Percentiles rank a stretch among this genome's conserved stretches.
Evolutionary conservation across 805 yeast genomes (phyloP).

Genomic region (Yamadazyma scolyti): DNA sequence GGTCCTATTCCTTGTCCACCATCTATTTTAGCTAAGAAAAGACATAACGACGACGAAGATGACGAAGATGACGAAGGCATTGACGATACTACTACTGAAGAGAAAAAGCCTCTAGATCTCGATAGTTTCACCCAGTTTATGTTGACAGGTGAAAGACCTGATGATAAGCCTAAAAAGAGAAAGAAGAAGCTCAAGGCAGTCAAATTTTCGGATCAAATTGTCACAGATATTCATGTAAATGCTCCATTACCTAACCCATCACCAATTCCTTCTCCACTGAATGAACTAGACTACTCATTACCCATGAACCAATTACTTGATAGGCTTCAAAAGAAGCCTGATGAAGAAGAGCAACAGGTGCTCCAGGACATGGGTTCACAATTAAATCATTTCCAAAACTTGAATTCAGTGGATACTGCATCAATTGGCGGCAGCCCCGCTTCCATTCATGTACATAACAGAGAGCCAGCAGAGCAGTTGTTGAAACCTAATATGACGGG

Average conservation of each 20-base stretch:
- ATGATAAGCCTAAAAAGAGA: slow-evolving; percentile 32
- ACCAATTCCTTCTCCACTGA: slow-evolving; percentile 19
- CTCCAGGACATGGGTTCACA: slow-evolving; percentile 73
- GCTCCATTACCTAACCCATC: slow-evolving; percentile 15
- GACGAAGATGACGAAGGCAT: slow-evolving; percentile 16
- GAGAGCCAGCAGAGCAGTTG: slow-evolving; percentile 12
- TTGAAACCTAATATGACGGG: slow-evolving; percentile 46
- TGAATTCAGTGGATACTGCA: slow-evolving; percentile 71
- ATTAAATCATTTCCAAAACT: slow-evolving; percentile 66
- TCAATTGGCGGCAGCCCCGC: slow-evolving; percentile 68
- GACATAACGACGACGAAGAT: slow-evolving; percentile 44
- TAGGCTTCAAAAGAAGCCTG: slow-evolving; percentile 29
- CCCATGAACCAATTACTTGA: slow-evolving; percentile 75
- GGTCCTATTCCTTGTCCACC: slow-evolving; percentile 79
- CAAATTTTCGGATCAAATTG: slow-evolving; percentile 67
- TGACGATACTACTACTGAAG: slow-evolving; percentile 1
- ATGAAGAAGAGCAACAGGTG: slow-evolving; percentile 67
- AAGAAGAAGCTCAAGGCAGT: slow-evolving; percentile 54
- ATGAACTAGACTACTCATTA: slow-evolving; percentile 52
- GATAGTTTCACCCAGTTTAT: slow-evolving; percentile 83
- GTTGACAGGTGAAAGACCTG: slow-evolving; percentile 75
- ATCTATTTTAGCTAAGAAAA: slow-evolving; percentile 64
- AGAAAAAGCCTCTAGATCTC: slow-evolving; percentile 55
- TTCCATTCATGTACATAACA: slow-evolving; percentile 37
- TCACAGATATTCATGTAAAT: slow-evolving; percentile 38